These are phyloP conservation scores for Schrenkiella parvula DNA, from an alignment of 345 rosid genomes.

Conservation along the genomic window DNA sequence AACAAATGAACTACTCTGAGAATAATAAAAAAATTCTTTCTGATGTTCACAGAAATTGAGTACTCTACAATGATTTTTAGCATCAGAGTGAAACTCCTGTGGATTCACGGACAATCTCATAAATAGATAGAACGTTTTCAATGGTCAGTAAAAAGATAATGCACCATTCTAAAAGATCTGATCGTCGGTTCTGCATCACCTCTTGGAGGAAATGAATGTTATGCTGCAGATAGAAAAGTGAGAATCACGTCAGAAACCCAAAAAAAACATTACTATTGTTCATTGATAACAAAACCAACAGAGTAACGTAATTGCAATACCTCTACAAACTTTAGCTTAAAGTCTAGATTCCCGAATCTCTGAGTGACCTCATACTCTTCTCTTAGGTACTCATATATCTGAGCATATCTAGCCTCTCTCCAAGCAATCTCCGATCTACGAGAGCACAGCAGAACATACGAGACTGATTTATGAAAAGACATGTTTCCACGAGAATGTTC, in stretches of 20 bases:
- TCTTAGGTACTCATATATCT: slow-evolving; percentile 77
- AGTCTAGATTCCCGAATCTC: slow-evolving; percentile 80
- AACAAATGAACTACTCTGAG: slow-evolving; percentile 5
- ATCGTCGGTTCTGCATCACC: slow-evolving; percentile 75
- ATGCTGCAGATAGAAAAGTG: slow-evolving; percentile 56
- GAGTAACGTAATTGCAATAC: slow-evolving; percentile 30
- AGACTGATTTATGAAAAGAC: neutral
- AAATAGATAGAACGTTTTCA: slow-evolving; percentile 66
- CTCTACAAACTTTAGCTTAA: slow-evolving; percentile 90
- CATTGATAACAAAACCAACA: neutral
- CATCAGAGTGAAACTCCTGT: slow-evolving; percentile 33
- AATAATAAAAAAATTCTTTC: neutral
- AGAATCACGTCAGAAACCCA: neutral
- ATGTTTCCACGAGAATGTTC: neutral
- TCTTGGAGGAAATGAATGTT: slow-evolving; percentile 93
- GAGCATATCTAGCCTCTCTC: slow-evolving; percentile 93
- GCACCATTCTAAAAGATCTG: slow-evolving; percentile 88
- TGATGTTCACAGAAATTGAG: neutral
- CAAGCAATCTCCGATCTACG: slow-evolving; percentile 93
- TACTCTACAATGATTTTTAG: slow-evolving; percentile 8
- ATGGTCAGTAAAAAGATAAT: slow-evolving; percentile 70
- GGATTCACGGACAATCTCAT: slow-evolving; percentile 62
- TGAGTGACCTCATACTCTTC: slow-evolving; percentile 94
- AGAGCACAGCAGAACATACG: slow-evolving; percentile 12
- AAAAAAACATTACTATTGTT: neutral